Percentiles rank a stretch among this genome's conserved stretches.
Conservation (phyloP, 305 asterid species). For the Solanum hybrid region DNA sequence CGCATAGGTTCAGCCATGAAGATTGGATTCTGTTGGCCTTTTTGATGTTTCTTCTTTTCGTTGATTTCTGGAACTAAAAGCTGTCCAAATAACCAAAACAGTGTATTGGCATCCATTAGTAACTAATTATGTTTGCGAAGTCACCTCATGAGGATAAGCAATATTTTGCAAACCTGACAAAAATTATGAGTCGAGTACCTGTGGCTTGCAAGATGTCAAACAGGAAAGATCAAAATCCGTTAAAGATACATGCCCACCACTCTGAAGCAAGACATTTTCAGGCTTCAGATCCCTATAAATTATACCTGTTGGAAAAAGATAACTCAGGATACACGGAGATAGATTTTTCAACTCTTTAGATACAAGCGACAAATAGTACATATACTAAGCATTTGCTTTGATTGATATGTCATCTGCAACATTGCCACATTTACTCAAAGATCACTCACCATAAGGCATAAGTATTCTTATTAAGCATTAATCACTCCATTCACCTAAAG, state of each 20-base stretch:
- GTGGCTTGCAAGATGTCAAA: slow-evolving; percentile 96
- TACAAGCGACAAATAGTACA: not conserved
- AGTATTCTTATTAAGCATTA: not conserved
- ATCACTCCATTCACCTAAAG: not conserved
- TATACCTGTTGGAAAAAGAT: slow-evolving; percentile 48
- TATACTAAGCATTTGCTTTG: not conserved
- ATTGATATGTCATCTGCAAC: not conserved
- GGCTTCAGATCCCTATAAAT: slow-evolving; percentile 96
- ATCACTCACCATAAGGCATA: not conserved
- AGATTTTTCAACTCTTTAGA: not conserved
- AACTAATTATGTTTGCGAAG: not conserved
- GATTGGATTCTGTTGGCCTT: slow-evolving; percentile 58
- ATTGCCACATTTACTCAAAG: not conserved
- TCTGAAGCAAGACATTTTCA: slow-evolving; percentile 76
- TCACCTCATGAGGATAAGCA: not conserved
- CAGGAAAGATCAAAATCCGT: slow-evolving; percentile 96
- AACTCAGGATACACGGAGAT: not conserved
- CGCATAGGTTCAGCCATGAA: slow-evolving; percentile 96
- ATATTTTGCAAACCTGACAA: not conserved
- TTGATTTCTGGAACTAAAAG: slow-evolving; percentile 68
- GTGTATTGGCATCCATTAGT: not conserved
- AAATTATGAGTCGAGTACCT: slow-evolving; percentile 29
- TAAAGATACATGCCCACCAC: slow-evolving; percentile 73
- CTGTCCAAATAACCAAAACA: slow-evolving; percentile 29
- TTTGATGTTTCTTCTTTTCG: slow-evolving; percentile 61